These are phyloP conservation scores for Candida hungchunana DNA, from an alignment of 805 yeast species.

Conservation along the genomic window DNA sequence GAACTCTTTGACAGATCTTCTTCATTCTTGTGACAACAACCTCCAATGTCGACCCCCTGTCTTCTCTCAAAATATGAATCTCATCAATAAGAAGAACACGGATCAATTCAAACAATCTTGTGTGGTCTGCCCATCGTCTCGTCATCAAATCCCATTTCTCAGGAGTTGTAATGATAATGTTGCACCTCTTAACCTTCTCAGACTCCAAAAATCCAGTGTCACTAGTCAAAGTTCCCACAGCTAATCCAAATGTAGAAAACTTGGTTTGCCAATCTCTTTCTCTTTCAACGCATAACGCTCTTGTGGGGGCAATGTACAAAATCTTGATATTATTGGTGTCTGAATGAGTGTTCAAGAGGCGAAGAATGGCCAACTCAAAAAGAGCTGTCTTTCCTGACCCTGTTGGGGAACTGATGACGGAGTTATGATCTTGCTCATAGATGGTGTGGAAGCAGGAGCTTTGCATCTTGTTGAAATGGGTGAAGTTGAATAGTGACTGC, in stretches of 20 bases:
- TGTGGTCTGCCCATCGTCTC: constrained; percentile 44
- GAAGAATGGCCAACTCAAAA: constrained; percentile 48
- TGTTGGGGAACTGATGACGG: constrained; percentile 51
- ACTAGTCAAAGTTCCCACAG: constrained; percentile 50
- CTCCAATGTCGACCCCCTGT: constrained; percentile 46
- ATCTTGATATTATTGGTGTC: constrained; percentile 29
- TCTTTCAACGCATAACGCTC: constrained; percentile 51
- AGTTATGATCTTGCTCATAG: constrained; percentile 34
- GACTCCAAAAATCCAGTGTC: constrained; percentile 45
- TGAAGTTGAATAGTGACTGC: constrained; percentile 32
- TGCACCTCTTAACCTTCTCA: constrained; percentile 41
- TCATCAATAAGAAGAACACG: constrained; percentile 46
- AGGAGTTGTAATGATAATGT: constrained; percentile 52
- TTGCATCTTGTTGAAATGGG: constrained; percentile 47
- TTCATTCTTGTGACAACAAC: constrained; percentile 47
- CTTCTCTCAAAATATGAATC: constrained; percentile 41
- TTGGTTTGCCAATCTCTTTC: constrained; percentile 41
- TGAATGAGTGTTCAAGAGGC: constrained; percentile 29
- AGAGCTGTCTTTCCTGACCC: constrained; percentile 58
- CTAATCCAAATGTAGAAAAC: constrained; percentile 35
- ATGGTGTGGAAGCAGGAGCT: constrained; percentile 37
- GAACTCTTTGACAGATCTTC: constrained; percentile 30
- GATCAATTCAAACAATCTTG: constrained; percentile 35
- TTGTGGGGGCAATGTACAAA: constrained; percentile 57
- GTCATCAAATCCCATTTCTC: constrained; percentile 61